These are phyloP conservation scores for Volvox carteri DNA, from an alignment of 163 green algal genomes.

Conservation along the genomic window DNA sequence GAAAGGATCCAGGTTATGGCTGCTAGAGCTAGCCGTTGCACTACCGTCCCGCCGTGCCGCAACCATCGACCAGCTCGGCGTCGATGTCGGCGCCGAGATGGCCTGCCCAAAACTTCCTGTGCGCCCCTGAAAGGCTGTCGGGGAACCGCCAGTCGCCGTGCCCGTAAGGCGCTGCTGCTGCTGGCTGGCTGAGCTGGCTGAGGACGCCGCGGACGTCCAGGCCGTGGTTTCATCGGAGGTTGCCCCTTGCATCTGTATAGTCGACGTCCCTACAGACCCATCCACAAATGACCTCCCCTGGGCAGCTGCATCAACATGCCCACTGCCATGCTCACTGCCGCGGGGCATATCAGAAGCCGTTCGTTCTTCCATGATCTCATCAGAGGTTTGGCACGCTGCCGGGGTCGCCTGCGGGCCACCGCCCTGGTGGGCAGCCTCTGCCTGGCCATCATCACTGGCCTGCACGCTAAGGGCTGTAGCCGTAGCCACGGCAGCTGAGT, in stretches of 20 bases:
- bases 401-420: not conserved
- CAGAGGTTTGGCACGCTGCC: not conserved
- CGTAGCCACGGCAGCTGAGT: conserved; percentile 54
- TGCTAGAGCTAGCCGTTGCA: not conserved
- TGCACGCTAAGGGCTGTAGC: conserved; percentile 18
- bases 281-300: too few relatives aligned
- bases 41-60: conserved; percentile 35
- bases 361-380: not conserved
- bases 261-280: too few relatives aligned
- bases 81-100: not conserved
- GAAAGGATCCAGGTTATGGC: not conserved
- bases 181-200: not conserved
- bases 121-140: not conserved
- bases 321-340: not conserved
- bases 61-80: conserved; percentile 41
- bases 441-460: not conserved
- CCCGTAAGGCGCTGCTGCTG: not conserved
- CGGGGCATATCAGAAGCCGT: not conserved
- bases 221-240: not conserved
- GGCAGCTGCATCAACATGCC: not conserved
- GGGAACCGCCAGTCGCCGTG: not conserved
- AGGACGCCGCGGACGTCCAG: not conserved
- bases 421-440: not conserved
- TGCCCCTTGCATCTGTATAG: too few relatives aligned
- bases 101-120: not conserved